A percentile compares a stretch with the other conserved stretches of the same genome.
Conservation (phyloP, 441 rosid genomes). For the Capsella rubella region DNA sequence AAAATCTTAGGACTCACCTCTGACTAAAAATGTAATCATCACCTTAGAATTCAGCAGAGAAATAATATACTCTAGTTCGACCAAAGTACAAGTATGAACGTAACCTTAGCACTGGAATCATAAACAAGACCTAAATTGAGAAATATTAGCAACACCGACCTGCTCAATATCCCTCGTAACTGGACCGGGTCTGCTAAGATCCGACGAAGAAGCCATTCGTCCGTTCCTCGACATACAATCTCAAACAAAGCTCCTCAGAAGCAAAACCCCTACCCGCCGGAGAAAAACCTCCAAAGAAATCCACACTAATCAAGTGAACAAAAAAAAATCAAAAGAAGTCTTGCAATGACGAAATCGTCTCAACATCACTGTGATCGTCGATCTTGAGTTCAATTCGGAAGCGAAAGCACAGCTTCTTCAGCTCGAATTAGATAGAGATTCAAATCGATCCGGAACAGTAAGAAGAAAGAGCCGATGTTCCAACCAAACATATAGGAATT, state of each 20-base stretch:
- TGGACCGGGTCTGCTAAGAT: conserved; percentile 77
- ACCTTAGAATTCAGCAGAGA: conserved; percentile 2
- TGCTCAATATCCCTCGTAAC: conserved; percentile 90
- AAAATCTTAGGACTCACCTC: neutral
- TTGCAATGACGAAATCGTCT: conserved; percentile 34
- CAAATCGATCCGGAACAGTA: conserved; percentile 36
- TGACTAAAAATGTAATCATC: neutral
- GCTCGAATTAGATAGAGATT: conserved; percentile 32
- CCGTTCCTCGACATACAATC: conserved; percentile 60
- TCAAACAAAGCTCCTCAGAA: conserved; percentile 18
- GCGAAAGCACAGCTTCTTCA: conserved; percentile 23
- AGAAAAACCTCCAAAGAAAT: conserved; percentile 29
- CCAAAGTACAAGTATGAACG: conserved; percentile 4
- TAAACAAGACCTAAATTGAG: conserved; percentile 26
- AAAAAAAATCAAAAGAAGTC: neutral
- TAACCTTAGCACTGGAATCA: conserved; percentile 10
- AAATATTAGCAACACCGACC: conserved; percentile 51
- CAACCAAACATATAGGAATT: neutral
- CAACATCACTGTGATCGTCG: conserved; percentile 32
- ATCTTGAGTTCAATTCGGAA: conserved; percentile 23
- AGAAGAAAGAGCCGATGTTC: conserved; percentile 12
- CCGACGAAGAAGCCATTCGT: conserved; percentile 83
- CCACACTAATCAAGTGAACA: conserved; percentile 30
- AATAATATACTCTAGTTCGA: neutral
- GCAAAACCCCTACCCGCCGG: conserved; percentile 15